Evolutionary conservation across 1,139 yeast genomes (phyloP).

Genomic region (Sugiyamaella grinbergsii): DNA sequence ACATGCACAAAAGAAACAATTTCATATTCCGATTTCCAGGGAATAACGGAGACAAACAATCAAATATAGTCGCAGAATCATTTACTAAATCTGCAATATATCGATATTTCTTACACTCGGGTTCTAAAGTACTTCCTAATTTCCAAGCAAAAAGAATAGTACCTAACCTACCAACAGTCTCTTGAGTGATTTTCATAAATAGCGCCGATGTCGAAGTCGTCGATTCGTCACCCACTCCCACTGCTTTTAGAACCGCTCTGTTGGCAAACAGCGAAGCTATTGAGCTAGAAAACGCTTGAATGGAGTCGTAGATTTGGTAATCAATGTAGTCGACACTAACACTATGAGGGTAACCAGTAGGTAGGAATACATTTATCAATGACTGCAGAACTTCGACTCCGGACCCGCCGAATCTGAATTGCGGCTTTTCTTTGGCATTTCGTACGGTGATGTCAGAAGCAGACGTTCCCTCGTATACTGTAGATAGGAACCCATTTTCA

Average conservation of each 20-base stretch:
- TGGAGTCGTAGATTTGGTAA: constrained; percentile 45
- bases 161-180: constrained; percentile 45
- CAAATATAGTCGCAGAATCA: constrained; percentile 44
- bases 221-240: constrained; percentile 46
- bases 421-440: constrained; percentile 12
- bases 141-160: constrained; percentile 46
- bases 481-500: constrained; percentile 31
- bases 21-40: constrained; percentile 34
- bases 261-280: constrained; percentile 45
- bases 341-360: constrained; percentile 45
- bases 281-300: constrained; percentile 45
- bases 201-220: constrained; percentile 45
- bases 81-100: constrained; percentile 45
- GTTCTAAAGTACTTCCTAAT: constrained; percentile 42
- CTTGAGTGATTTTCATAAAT: constrained; percentile 44
- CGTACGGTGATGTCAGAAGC: constrained; percentile 22
- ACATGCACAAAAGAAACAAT: constrained; percentile 39
- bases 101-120: constrained; percentile 45
- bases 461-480: constrained; percentile 29
- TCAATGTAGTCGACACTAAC: constrained; percentile 43
- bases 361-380: constrained; percentile 41
- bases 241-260: constrained; percentile 43
- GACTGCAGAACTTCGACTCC: constrained; percentile 28
- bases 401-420: constrained; percentile 11
- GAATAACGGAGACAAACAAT: constrained; percentile 42